Base-by-base conservation (phyloP, 495 filamentous ascomycete genomes). In the Neurospora sublineolata region DNA sequence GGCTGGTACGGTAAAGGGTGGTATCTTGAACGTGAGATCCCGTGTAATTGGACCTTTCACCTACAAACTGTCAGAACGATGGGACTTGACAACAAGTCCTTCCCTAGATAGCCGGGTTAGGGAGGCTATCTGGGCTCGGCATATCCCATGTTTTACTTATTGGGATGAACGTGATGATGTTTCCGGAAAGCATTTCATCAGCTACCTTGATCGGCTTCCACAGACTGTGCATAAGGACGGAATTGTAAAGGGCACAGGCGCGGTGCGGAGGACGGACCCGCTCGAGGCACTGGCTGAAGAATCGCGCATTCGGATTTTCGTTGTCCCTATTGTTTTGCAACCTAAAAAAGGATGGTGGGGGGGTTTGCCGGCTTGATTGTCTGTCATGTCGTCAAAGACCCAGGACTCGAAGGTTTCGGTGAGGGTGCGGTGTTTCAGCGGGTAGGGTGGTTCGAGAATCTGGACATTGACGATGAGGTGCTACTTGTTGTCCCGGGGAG, bases 111-210 rank as follows among this genome's bases (percentile, higher is more conserved):
- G 12, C 3, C 52, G 52, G 10, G 5, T 36, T 1, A 18, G 12
- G 27, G 6, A 18, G 14, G 27, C 27, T 2, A 1, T 60, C 44
- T 0, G 9, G 3, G n/a, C 0, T n/a, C 0, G 0, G 44, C 20
- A 4, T 3, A 23, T 0, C 2, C 0, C 1, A 2, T 40, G 39
- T 4, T 12, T 42, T 18, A 12, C 1, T 41, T 1, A 4, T 0
- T 41, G 46, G 46, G 46, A 58, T 27, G 23, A 30, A 16, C 0
- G 6, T 7, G 52, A 60, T 60, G 8, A 0, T 4, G 11, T 8
- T 14, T 60, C 12, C 27, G 12, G 27, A 16, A 16, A 16, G 11
- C 0, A 5, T 4, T 16, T 0, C 52, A 64, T 64, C 27, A 36
- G 52, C 14, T 64, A 64, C 23, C 27, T 64, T 1, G 52, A 64